These are phyloP conservation scores for Agrocybe praecox DNA, from an alignment of 768 basidiomycete species.

Conservation along the genomic window DNA sequence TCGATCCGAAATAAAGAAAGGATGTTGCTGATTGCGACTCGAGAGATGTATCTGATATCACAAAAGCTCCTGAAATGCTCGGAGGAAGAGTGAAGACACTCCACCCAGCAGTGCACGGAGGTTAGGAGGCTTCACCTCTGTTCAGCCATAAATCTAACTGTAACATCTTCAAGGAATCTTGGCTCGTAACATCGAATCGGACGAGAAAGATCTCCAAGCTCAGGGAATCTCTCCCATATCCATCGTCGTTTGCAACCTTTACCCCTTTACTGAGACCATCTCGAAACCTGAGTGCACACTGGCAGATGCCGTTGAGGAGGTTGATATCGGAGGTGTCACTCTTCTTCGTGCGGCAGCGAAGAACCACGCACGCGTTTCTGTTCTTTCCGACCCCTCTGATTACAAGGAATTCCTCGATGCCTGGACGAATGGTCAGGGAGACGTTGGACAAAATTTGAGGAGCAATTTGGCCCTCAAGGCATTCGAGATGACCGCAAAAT, in stretches of 20 bases:
- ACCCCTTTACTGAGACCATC: conserved; percentile 94
- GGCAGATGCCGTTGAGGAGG: conserved; percentile 93
- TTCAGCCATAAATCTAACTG: conserved; percentile 1
- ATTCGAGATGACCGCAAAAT: conserved; percentile 93
- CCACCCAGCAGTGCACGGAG: conserved; percentile 97
- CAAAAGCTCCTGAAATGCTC: conserved; percentile 98
- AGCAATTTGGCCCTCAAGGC: conserved; percentile 92
- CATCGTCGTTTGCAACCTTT: conserved; percentile 98
- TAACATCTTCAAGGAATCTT: conserved; percentile 73
- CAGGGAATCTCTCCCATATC: conserved; percentile 92
- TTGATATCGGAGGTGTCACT: conserved; percentile 98
- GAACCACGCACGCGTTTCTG: conserved; percentile 91
- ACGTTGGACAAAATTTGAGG: conserved; percentile 70
- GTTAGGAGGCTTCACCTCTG: conserved; percentile 37
- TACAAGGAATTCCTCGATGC: conserved; percentile 81
- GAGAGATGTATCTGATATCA: conserved; percentile 97
- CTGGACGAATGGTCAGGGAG: conserved; percentile 74
- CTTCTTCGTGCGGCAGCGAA: conserved; percentile 97
- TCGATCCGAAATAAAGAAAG: neutral
- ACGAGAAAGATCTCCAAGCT: conserved; percentile 80
- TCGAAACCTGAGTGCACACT: conserved; percentile 88
- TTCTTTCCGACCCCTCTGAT: conserved; percentile 88
- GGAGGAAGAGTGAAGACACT: conserved; percentile 98
- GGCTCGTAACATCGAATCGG: conserved; percentile 88
- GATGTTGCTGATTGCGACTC: neutral